phyloP scores from a whole-genome alignment of 305 asterid genomes.

The Rubia peregrina region DNA sequence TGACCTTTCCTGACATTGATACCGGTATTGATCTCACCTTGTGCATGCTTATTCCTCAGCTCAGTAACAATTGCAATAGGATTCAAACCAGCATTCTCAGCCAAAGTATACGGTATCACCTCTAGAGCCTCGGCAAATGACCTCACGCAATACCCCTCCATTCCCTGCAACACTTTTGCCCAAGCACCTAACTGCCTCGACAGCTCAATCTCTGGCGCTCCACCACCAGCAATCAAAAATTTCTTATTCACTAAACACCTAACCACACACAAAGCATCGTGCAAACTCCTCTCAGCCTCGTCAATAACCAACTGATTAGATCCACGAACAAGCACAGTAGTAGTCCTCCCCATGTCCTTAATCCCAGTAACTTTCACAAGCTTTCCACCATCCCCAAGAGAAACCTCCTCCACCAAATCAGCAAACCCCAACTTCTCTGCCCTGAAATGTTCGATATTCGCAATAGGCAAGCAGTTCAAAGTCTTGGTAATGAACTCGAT shows the following conservation, averaged over 20 bases:
- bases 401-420: slow-evolving; percentile 85
- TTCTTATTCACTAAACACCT: slow-evolving; percentile 92
- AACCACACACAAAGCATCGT: slow-evolving; percentile 88
- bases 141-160: slow-evolving; percentile 90
- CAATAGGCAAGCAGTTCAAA: slow-evolving; percentile 87
- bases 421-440: slow-evolving; percentile 81
- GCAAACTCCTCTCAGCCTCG: slow-evolving; percentile 99
- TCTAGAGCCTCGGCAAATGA: slow-evolving; percentile 97
- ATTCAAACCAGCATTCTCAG: slow-evolving; percentile 95
- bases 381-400: slow-evolving; percentile 95
- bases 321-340: slow-evolving; percentile 84
- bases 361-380: slow-evolving; percentile 84
- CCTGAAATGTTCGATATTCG: slow-evolving; percentile 86
- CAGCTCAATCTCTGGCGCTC: slow-evolving; percentile 98
- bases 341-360: slow-evolving; percentile 94
- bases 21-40: slow-evolving; percentile 88
- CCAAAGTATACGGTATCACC: slow-evolving; percentile 92
- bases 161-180: slow-evolving; percentile 92
- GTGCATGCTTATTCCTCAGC: slow-evolving; percentile 93
- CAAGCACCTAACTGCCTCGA: slow-evolving; percentile 94
- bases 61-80: slow-evolving; percentile 93
- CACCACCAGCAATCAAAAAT: slow-evolving; percentile 97
- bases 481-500: slow-evolving; percentile 98
- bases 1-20: slow-evolving; percentile 99
- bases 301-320: slow-evolving; percentile 86